Evolutionary conservation across 805 yeast genomes (phyloP).

Genomic region (Pichia rugopelliculosa): DNA sequence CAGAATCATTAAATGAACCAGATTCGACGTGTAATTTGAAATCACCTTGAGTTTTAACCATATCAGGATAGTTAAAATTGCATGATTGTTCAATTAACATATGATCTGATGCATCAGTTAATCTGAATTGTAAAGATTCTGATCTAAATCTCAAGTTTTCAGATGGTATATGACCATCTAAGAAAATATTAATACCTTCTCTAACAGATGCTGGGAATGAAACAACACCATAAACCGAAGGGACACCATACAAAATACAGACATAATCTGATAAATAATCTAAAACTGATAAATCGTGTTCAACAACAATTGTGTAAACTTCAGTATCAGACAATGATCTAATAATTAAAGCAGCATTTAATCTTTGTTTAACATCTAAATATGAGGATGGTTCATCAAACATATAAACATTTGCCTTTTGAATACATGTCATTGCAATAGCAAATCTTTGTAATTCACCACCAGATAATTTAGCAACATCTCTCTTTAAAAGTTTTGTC

Average conservation of each 20-base stretch:
- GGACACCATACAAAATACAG: constrained; percentile 95
- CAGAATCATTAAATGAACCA: constrained; percentile 94
- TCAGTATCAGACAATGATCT: constrained; percentile 75
- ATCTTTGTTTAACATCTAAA: constrained; percentile 96
- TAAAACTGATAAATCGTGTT: constrained; percentile 95
- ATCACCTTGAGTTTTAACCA: constrained; percentile 93
- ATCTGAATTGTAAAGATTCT: constrained; percentile 88
- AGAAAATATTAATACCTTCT: constrained; percentile 97
- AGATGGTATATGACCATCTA: constrained; percentile 96
- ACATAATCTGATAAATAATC: constrained; percentile 96
- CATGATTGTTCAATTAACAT: constrained; percentile 71
- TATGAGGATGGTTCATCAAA: constrained; percentile 99
- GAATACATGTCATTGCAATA: constrained; percentile 94
- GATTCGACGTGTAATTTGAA: constrained; percentile 74
- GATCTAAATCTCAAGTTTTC: constrained; percentile 96
- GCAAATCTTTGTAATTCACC: constrained; percentile 99
- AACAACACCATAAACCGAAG: constrained; percentile 98
- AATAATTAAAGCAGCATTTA: constrained; percentile 92
- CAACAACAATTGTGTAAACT: constrained; percentile 89
- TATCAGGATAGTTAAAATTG: constrained; percentile 67
- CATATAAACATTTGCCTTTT: constrained; percentile 93
- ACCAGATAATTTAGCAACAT: constrained; percentile 85
- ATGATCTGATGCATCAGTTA: constrained; percentile 82
- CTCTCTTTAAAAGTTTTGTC: constrained; percentile 72
- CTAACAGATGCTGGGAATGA: constrained; percentile 94